Evolutionary conservation across 257 asterid species (phyloP), one percentile per base, ranked within the genome.

Genomic region (Primulina eburnea): DNA sequence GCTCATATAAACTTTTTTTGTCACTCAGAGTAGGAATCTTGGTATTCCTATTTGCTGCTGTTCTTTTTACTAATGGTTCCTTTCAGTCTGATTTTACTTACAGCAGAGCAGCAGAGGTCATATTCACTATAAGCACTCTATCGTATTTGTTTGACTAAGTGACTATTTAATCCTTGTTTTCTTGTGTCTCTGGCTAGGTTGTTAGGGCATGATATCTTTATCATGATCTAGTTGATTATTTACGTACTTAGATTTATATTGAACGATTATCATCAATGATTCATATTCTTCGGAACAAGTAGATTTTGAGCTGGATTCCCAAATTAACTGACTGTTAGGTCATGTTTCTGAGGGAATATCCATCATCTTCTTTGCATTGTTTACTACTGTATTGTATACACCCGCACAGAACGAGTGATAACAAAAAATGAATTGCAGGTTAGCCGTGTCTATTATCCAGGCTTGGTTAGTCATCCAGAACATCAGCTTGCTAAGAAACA

Each of bases 381-480:
- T 5, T 5, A 14, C 18, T 43, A 12, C 55, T 43, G 55, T 43
- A 12, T 14, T 50, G 8, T 50, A 8, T 50, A 7, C 20, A 50
- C 57, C 57, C 16, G 57, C 6, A 1, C 57, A n/a, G 65, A 18
- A 61, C 9, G 14, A 63, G 9, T 71, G 47, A 55, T 60, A 8
- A 69, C 62, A 18, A 58, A 28, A 26, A 30, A 66, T 67, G 77
- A 56, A 58, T 72, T 76, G 81, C 90, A 92, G 97, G 85, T 92
- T 63, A 82, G 78, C 7, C 83, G 84, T n/a, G 97, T 92, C 76
- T 92, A 92, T 75, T 92, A 92, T 82, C 96, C 96, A 21, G 96
- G 95, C 79, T 78, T 92, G 86, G 82, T 86, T 74, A 92, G 95
- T 83, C 96, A 92, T 78, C 96, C 96, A 67, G 97, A 92, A 73